phyloP scores from a whole-genome alignment of 805 yeast species.

The Lachancea meyersii region DNA sequence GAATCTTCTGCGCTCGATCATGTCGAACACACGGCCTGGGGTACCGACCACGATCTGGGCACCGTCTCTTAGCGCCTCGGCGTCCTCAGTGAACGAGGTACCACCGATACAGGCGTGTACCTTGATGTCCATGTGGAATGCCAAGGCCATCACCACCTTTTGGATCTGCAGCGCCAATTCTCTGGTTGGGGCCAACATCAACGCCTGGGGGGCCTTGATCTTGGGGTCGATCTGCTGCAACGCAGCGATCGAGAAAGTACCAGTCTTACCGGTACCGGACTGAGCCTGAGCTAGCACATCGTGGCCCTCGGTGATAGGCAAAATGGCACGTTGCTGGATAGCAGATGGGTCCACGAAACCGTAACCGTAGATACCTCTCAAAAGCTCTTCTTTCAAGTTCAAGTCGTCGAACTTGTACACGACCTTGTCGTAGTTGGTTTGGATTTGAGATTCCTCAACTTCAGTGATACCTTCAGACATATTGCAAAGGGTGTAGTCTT shows the following conservation, averaged over 20 bases:
- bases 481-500: slow-evolving; percentile 6
- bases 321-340: slow-evolving; percentile 94
- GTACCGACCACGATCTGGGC: slow-evolving; percentile 96
- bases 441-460: slow-evolving; percentile 76
- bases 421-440: slow-evolving; percentile 94
- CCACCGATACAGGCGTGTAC: slow-evolving; percentile 99
- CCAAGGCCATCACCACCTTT: slow-evolving; percentile 84
- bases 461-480: slow-evolving; percentile 65
- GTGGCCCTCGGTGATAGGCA: slow-evolving; percentile 89
- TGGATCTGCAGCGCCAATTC: slow-evolving; percentile 96
- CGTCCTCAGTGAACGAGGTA: slow-evolving; percentile 81
- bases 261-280: slow-evolving; percentile 99
- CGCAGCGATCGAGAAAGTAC: slow-evolving; percentile 87
- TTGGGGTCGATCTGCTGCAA: slow-evolving; percentile 68
- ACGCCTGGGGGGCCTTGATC: slow-evolving; percentile 77
- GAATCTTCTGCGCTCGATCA: slow-evolving; percentile 86
- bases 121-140: slow-evolving; percentile 81
- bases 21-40: slow-evolving; percentile 95
- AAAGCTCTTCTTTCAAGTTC: slow-evolving; percentile 58
- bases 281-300: slow-evolving; percentile 98
- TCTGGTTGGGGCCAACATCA: slow-evolving; percentile 94
- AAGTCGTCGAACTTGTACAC: slow-evolving; percentile 71
- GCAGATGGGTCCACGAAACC: slow-evolving; percentile 97
- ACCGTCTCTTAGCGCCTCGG: slow-evolving; percentile 74
- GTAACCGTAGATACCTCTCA: slow-evolving; percentile 70